These are phyloP conservation scores for Pythium utonaiense DNA, from an alignment of 352 stramenopile genomes.

Conservation along the genomic window DNA sequence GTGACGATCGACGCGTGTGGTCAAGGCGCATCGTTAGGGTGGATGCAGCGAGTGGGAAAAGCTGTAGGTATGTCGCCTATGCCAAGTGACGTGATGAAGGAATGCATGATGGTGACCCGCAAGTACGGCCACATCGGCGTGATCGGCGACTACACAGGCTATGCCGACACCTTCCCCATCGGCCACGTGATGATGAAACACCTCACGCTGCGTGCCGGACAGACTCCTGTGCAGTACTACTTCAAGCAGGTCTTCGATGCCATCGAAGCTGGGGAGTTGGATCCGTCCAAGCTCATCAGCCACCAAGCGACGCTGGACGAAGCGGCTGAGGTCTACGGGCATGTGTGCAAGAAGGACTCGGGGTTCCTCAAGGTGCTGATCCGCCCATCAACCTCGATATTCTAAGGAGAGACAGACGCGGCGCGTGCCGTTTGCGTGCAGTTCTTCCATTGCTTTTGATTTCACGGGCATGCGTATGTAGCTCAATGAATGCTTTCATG, in stretches of 20 bases:
- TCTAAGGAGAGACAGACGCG: neutral
- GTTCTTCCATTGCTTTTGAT: neutral
- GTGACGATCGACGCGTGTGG: constrained; percentile 55
- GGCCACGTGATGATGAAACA: constrained; percentile 61
- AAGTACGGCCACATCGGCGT: constrained; percentile 58
- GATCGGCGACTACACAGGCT: constrained; percentile 50
- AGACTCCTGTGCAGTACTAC: constrained; percentile 52
- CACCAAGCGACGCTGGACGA: constrained; percentile 56
- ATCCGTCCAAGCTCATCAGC: constrained; percentile 51
- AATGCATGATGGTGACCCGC: constrained; percentile 50
- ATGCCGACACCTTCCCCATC: constrained; percentile 44
- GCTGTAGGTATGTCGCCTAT: constrained; percentile 48
- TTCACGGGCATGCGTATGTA: neutral
- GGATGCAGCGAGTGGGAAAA: constrained; percentile 42
- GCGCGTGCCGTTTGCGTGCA: neutral
- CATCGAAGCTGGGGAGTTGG: constrained; percentile 50
- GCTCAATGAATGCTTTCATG: too few relatives aligned
- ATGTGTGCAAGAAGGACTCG: constrained; percentile 55
- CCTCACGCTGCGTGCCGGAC: constrained; percentile 47
- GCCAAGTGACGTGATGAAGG: constrained; percentile 51
- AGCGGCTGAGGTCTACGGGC: constrained; percentile 43
- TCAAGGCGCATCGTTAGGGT: constrained; percentile 29
- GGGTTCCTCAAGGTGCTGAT: constrained; percentile 62
- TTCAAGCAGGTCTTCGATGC: constrained; percentile 50
- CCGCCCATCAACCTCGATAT: constrained; percentile 15